A percentile compares a stretch with the other conserved stretches of the same genome.
Conservation (phyloP, 2,329 filamentous ascomycete genomes). For the Arthrinium phaeospermum region DNA sequence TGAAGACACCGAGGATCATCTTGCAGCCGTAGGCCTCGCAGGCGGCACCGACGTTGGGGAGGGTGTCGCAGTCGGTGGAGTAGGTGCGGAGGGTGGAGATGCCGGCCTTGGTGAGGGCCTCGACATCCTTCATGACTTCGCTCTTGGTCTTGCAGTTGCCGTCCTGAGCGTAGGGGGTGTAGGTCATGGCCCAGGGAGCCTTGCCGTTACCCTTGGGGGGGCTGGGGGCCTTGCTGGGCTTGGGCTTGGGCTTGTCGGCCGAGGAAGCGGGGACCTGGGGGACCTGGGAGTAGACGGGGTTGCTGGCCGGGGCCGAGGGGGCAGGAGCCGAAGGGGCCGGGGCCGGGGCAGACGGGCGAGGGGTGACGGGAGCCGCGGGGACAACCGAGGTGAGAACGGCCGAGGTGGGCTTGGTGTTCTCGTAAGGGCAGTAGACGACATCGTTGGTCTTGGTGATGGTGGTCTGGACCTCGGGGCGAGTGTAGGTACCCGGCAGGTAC, state of each 20-base stretch:
- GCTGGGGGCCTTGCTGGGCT: conserved; percentile 39
- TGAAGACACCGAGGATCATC: conserved; percentile 88
- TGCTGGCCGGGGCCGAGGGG: neutral
- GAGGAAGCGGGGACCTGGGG: conserved; percentile 30
- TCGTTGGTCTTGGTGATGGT: conserved; percentile 72
- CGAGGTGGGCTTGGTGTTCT: conserved; percentile 38
- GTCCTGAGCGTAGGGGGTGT: conserved; percentile 72
- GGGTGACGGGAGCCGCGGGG: conserved; percentile 35
- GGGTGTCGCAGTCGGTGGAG: conserved; percentile 87
- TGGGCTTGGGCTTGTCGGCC: conserved; percentile 22
- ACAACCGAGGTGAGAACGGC: conserved; percentile 30
- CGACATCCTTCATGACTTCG: conserved; percentile 66
- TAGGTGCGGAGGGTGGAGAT: conserved; percentile 82
- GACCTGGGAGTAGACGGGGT: conserved; percentile 30
- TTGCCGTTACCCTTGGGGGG: conserved; percentile 38
- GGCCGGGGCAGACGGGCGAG: conserved; percentile 23
- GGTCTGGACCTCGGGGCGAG: conserved; percentile 67
- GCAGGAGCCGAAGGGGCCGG: no score
- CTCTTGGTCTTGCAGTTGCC: conserved; percentile 68
- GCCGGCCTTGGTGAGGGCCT: conserved; percentile 65
- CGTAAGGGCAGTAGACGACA: conserved; percentile 74
- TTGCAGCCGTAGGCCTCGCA: conserved; percentile 70
- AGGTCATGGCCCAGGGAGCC: conserved; percentile 76
- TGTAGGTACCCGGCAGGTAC: conserved; percentile 75
- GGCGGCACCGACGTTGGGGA: conserved; percentile 75